Evolutionary conservation across 129 eudicot species (phyloP).

Genomic region (Centrapalus pauciflorus): DNA sequence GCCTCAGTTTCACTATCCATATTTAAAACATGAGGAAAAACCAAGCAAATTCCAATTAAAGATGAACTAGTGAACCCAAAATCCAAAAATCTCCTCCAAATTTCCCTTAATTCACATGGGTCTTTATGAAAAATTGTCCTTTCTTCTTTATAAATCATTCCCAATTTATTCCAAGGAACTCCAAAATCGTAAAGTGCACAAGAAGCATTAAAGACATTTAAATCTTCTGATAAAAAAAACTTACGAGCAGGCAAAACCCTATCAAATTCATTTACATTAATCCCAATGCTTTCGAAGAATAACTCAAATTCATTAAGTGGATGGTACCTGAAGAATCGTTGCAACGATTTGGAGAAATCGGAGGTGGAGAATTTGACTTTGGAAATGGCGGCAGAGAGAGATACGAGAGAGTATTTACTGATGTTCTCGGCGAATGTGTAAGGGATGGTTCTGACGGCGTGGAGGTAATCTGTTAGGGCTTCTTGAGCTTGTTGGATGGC

Average conservation of each 20-base stretch:
- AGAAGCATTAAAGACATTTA: conserved; percentile 37
- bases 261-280: conserved; percentile 33
- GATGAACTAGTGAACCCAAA: conserved; percentile 40
- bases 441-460: conserved; percentile 30
- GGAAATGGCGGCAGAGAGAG: conserved; percentile 39
- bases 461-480: conserved; percentile 42
- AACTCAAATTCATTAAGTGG: conserved; percentile 77
- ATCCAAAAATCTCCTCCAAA: conserved; percentile 33
- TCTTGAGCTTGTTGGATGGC: conserved; percentile 45
- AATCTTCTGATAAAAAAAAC: conserved; percentile 52
- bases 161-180: conserved; percentile 74
- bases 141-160: conserved; percentile 41
- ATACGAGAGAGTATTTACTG: conserved; percentile 37
- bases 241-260: conserved; percentile 36
- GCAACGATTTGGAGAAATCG: conserved; percentile 34
- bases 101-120: conserved; percentile 26
- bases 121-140: conserved; percentile 32
- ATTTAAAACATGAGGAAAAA: conserved; percentile 47
- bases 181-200: conserved; percentile 62
- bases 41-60: conserved; percentile 57
- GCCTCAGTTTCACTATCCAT: conserved; percentile 26
- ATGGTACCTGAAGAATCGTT: conserved; percentile 59
- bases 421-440: conserved; percentile 59
- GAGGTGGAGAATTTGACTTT: conserved; percentile 41
- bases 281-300: conserved; percentile 77